phyloP scores from a whole-genome alignment of 768 basidiomycete species.

The Botryobasidium botryosum region DNA sequence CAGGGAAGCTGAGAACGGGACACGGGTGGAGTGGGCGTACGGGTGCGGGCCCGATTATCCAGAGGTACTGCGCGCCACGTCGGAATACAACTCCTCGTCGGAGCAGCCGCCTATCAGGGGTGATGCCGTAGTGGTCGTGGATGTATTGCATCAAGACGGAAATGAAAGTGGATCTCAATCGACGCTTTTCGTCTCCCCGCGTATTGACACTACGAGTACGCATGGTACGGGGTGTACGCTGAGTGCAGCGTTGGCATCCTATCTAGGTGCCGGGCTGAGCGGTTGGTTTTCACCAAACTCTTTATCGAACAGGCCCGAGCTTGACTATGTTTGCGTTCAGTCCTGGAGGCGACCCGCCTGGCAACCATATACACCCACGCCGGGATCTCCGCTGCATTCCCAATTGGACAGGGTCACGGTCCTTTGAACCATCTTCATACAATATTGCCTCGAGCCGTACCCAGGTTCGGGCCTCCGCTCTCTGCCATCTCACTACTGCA shows the following conservation, averaged over 20 bases:
- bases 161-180: conserved; percentile 14
- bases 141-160: conserved; percentile 10
- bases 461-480: conserved; percentile 29
- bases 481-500: neutral
- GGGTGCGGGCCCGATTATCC: conserved; percentile 15
- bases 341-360: conserved; percentile 37
- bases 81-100: conserved; percentile 14
- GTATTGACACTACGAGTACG: conserved; percentile 51
- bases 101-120: conserved; percentile 6
- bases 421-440: conserved; percentile 78
- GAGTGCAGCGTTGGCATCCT: conserved; percentile 62
- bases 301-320: neutral
- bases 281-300: conserved; percentile 21
- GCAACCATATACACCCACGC: conserved; percentile 57
- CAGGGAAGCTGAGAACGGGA: conserved; percentile 28
- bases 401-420: conserved; percentile 60
- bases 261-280: conserved; percentile 34
- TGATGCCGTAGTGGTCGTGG: conserved; percentile 17
- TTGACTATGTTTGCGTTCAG: conserved; percentile 19
- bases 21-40: conserved; percentile 16
- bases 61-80: conserved; percentile 35
- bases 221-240: conserved; percentile 91
- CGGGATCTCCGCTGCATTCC: conserved; percentile 50
- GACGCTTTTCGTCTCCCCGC: conserved; percentile 42
- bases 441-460: conserved; percentile 30